Base-by-base conservation (phyloP, 2,329 filamentous ascomycete species). In the Paraconiothyrium brasiliense region DNA sequence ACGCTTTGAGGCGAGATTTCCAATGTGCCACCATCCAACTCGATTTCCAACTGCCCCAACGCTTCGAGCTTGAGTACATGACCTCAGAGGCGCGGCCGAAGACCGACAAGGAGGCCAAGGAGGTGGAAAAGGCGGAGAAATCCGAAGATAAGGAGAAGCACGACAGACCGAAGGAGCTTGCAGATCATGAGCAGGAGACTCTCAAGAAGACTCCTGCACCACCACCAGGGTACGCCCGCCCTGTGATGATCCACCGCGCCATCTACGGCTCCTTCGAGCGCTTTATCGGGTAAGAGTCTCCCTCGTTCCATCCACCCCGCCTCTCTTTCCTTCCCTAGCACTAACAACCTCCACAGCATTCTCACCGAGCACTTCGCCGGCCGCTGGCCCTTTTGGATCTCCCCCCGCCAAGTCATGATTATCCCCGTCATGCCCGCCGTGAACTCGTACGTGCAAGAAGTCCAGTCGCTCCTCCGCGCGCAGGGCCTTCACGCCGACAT, bases 11-110 rank as follows among this genome's bases (percentile, higher is more conserved):
- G 79, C 88, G 94, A 77, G 92, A 94, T 62, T 92, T 89, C 83
- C 92, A 97, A 80, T 96, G 92, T 74, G 93, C 94, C 70, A 98
- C 94, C 13, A 97, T 98, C 69, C 94, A 98, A 82, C 87, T 97
- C 58, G 93, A 97, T 78, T 97, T 96, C 83, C 91, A 97, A 76
- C 86, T 92, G 22, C 90, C 91, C 1, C 84, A 90, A 71, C 93
- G 93, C 79, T 97, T 97, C 81, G 91, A 92, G 74, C 87, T 97
- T 44, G 90, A 94, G 78, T 96, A 93, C 78, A 89, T 92, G 82
- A 93, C 91, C 10, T 88, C 90, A 43, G 90, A 93, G 68, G 78
- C 67, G 81, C 80, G 67, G 66, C 69, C 54, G 70, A 78, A 76
- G 67, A 77, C 77, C 39, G 59, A 60, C 6, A 59, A 66, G 52